Percentiles rank a stretch among this genome's conserved stretches.
phyloP scores from a whole-genome alignment of 208 protist genomes.

The Borovskyia barvae region DNA sequence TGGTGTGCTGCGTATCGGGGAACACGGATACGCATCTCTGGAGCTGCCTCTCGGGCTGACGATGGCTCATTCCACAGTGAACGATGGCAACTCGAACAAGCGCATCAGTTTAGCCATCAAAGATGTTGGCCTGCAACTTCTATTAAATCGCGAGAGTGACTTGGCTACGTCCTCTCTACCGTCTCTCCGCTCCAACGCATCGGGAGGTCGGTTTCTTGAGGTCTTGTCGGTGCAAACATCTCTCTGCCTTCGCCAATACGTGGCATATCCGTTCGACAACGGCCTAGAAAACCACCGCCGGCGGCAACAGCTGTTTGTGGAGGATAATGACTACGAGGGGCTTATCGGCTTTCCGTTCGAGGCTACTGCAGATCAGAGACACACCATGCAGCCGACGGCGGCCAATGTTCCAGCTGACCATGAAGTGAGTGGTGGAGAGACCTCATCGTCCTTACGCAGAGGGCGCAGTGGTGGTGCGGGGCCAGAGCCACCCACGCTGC shows the following conservation, averaged over 20 bases:
- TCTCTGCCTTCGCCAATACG: slow-evolving; percentile 63
- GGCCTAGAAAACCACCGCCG: slow-evolving; percentile 53
- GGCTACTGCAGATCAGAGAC: not conserved
- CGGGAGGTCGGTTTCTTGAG: slow-evolving; percentile 44
- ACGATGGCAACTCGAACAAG: slow-evolving; percentile 84
- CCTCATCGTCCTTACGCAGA: too few relatives aligned
- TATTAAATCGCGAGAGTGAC: slow-evolving; percentile 28
- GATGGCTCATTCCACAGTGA: slow-evolving; percentile 64
- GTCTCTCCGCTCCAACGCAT: slow-evolving; percentile 3
- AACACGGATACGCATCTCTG: slow-evolving; percentile 52
- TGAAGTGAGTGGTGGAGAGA: too few relatives aligned
- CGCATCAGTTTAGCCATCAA: slow-evolving; percentile 47
- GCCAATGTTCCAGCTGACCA: too few relatives aligned
- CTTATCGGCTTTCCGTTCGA: slow-evolving; percentile 48
- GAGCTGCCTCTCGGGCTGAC: slow-evolving; percentile 63
- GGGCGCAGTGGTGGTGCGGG: not conserved
- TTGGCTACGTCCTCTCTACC: slow-evolving; percentile 14
- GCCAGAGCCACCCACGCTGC: slow-evolving; percentile 18
- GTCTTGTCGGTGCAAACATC: slow-evolving; percentile 70
- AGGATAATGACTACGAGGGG: slow-evolving; percentile 69
- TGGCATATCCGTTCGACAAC: slow-evolving; percentile 80
- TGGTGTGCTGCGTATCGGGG: slow-evolving; percentile 46
- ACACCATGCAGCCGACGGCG: not conserved
- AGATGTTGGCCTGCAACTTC: slow-evolving; percentile 39
- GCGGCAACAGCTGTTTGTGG: slow-evolving; percentile 71